Conservation (phyloP, 1,139 yeast genomes). For the Sugiyamaella sp. region DNA sequence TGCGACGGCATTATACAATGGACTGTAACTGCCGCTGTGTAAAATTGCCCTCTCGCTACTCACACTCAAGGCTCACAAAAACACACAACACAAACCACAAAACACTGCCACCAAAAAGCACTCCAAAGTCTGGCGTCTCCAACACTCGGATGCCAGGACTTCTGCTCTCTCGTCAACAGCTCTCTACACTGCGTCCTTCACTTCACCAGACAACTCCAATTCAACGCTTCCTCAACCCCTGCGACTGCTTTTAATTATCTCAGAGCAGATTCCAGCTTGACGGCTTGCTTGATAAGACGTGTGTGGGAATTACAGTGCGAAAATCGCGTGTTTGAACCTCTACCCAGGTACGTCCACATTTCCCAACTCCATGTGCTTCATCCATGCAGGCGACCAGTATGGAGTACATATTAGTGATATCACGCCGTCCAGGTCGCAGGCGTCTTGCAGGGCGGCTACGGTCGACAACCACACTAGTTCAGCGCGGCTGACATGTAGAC, state of each 20-base stretch:
- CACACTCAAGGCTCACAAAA: not conserved
- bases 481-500: no score
- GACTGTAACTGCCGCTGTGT: not conserved
- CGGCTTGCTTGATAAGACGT: not conserved
- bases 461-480: no score
- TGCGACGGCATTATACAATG: not conserved
- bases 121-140: not conserved
- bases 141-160: not conserved
- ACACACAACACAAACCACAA: not conserved
- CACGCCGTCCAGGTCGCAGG: not conserved
- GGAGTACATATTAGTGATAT: not conserved
- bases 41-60: not conserved
- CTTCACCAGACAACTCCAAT: slow-evolving; percentile 10
- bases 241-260: not conserved
- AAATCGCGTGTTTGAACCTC: slow-evolving; percentile 11
- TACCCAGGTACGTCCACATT: not conserved
- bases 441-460: not conserved
- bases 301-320: not conserved
- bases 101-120: not conserved
- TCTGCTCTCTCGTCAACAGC: no score
- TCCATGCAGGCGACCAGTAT: not conserved
- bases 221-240: not conserved
- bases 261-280: not conserved
- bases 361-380: slow-evolving; percentile 1
- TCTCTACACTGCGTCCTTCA: not conserved